Base-by-base conservation (phyloP, 2,329 filamentous ascomycete genomes). In the Torrubiella hemipterigena region DNA sequence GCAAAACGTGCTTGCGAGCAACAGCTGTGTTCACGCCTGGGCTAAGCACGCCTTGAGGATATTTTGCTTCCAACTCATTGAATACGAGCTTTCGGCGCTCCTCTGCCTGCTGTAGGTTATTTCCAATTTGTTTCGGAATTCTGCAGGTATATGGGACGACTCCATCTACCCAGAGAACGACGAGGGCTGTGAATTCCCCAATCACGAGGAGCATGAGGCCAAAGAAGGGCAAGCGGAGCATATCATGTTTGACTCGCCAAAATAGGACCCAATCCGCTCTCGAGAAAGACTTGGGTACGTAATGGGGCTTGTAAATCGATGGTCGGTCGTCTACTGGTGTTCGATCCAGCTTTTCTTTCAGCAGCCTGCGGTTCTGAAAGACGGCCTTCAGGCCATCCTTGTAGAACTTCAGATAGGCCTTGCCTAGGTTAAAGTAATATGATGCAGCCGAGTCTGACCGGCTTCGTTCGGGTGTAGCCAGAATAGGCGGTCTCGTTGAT, bases 371-470 rank as follows among this genome's bases (percentile, higher is more conserved):
- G 43, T 93, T 94, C 36, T 63, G 58, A 51, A 74, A 76, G 31
- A 93, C 76, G 44, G 80, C 75, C 48, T 77, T 76, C 19, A 94
- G 57, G 13, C 87, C 89, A 2, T 73, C 68, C 58, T 91, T 93
- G 73, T 95, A 96, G 69, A 96, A 96, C 21, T 56, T 56, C 8
- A 81, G 54, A 55, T 93, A 94, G 31, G 81, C 74, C 51, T 81
- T 80, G 39, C 84, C 89, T 17, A 77, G 58, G 26, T 57, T 51
- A 46, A 72, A 70, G 38, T 73, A 61, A 58, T 81, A 71, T 28
- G 41, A 44, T 7, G 45, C 42, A 2, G 41, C 38, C 12, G 51
- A 56, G 14, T 50, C 41, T 13, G 46, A 46, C 22, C 54, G 46
- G 33, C 55, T 54, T 32, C 73, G 67, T 5, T 54, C 50, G 6